Conservation (phyloP, 164 flowering plant genomes). For the Santalum album region DNA sequence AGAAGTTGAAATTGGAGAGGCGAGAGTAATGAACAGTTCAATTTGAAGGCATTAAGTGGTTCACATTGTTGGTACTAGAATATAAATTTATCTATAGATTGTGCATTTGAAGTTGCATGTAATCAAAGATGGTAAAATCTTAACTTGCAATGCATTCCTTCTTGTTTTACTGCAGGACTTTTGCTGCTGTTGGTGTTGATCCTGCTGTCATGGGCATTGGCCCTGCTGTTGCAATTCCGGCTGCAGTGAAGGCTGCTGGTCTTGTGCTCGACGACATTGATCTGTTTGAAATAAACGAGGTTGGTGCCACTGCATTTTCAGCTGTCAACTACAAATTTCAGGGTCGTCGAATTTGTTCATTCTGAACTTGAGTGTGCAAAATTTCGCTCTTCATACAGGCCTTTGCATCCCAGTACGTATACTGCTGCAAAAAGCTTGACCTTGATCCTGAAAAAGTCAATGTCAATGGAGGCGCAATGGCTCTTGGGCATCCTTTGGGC, state of each 20-base stretch:
- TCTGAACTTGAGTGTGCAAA: too few species aligned
- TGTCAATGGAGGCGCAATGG: constrained; percentile 78
- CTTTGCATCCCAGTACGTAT: constrained; percentile 66
- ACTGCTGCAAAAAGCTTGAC: constrained; percentile 42
- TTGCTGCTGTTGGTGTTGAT: constrained; percentile 68
- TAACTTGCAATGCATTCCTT: not conserved
- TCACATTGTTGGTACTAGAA: too few species aligned
- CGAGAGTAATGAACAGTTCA: too few species aligned
- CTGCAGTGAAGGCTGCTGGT: constrained; percentile 61
- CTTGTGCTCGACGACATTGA: constrained; percentile 52
- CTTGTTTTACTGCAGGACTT: constrained; percentile 36
- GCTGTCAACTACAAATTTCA: not conserved
- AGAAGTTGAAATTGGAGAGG: too few species aligned
- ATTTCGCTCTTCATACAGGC: constrained; percentile 38
- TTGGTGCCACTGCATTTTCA: constrained; percentile 6
- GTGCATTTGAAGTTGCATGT: too few species aligned
- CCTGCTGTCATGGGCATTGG: constrained; percentile 80
- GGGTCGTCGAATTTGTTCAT: not conserved
- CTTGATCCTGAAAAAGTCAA: constrained; percentile 50
- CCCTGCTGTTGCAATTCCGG: constrained; percentile 77
- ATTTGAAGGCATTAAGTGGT: too few species aligned
- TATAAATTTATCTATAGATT: too few species aligned
- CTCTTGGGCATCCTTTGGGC: constrained; percentile 64
- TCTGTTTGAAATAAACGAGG: constrained; percentile 77
- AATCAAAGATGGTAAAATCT: too few species aligned